Base-by-base conservation (phyloP, 352 stramenopile genomes). In the Detonula confervacea region DNA sequence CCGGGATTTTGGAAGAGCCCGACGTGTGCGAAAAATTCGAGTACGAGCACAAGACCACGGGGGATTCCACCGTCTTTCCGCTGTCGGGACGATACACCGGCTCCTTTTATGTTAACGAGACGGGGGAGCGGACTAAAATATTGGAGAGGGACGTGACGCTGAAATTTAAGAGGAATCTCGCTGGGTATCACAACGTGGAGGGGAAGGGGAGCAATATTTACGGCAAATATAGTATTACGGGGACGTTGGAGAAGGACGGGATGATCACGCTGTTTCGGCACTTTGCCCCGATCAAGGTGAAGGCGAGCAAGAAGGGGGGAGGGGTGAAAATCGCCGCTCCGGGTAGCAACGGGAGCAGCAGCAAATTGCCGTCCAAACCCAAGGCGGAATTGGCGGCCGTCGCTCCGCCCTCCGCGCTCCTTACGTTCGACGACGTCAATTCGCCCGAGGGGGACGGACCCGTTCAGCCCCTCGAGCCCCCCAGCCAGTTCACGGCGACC, bases 201-300 rank as follows among this genome's bases (percentile, higher is more conserved):
- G 87, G 87, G 42, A 67, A 71, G 46, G 87, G 87, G n/a, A 84
- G 65, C 24, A 93, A 93, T 67, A 61, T 74, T 8, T 93, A 81
- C 73, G 87, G 87, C 73, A 93, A 93, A 73, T 93, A 93, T 67
- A 90, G 24, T 46, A 91, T 93, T 54, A 87, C 79, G 4, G 87
- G 87, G 11, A 89, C 81, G 2, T 65, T 91, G 46, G 75, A 61
- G 11, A 67, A 77, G 11, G 87, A 91, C 46, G 79, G 84, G 64
- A 55, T 84, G 0, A 79, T 92, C 12, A 90, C 87, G 2, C 87
- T 92, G 16, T 91, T 89, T 69, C 70, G 84, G 20, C 74, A 90
- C 59, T 92, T 90, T 71, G 62, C 73, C 2, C 63, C 49, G 8
- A 89, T 80, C 14, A 91, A 91, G 62, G 46, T 62, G 9, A 78